phyloP scores from a whole-genome alignment of 2,329 filamentous ascomycete species.

The Coniochaeta pulveracea region DNA sequence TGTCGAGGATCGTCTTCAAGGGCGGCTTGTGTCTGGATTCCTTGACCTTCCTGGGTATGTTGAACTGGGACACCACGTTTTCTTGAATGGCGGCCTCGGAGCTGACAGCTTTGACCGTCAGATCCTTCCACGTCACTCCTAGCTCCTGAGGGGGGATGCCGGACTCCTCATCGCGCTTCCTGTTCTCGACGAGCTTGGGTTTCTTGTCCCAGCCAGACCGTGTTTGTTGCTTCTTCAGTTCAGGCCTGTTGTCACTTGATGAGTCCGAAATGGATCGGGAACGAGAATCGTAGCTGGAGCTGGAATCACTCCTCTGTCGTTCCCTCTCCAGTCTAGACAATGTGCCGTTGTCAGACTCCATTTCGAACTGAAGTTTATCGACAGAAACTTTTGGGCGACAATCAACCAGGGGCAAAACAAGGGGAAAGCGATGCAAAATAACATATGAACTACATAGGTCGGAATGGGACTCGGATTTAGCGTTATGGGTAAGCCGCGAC shows the following conservation, averaged over 20 bases:
- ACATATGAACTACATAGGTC: too few species aligned
- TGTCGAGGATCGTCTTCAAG: slow-evolving; percentile 52
- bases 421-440: too few species aligned
- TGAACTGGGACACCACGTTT: slow-evolving; percentile 49
- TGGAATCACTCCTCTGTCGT: background rate
- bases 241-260: too few species aligned
- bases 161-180: slow-evolving; percentile 30
- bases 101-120: slow-evolving; percentile 51
- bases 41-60: slow-evolving; percentile 38
- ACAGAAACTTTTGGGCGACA: background rate
- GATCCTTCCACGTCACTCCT: slow-evolving; percentile 53
- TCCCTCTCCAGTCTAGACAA: background rate
- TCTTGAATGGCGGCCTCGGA: slow-evolving; percentile 55
- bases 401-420: too few species aligned
- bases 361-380: background rate
- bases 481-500: too few species aligned
- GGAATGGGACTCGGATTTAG: too few species aligned
- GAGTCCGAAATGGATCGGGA: background rate
- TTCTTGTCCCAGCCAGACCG: slow-evolving; percentile 33
- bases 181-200: slow-evolving; percentile 30
- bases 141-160: slow-evolving; percentile 37
- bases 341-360: background rate
- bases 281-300: too few species aligned
- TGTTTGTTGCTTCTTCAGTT: too few species aligned
- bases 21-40: slow-evolving; percentile 44